Conservation (phyloP, 768 basidiomycete genomes). For the Thelephora aurantiotincta region DNA sequence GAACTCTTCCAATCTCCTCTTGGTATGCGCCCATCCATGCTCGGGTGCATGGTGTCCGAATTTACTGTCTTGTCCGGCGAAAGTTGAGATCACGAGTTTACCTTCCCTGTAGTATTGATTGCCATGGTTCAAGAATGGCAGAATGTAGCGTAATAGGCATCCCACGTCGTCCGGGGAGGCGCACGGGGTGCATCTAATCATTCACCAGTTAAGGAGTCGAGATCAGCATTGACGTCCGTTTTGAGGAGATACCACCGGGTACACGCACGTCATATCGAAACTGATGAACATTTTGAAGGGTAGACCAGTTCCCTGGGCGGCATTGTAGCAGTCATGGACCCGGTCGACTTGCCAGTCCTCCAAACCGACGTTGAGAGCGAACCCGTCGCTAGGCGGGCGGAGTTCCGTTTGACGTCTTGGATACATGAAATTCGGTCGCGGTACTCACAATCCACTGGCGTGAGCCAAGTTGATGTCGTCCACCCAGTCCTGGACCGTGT, state of each 20-base stretch:
- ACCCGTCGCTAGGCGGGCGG: slow-evolving; percentile 9
- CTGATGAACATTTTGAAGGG: slow-evolving; percentile 22
- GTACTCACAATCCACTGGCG: slow-evolving; percentile 12
- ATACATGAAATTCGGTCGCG: not conserved
- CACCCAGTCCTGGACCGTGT: slow-evolving; percentile 16
- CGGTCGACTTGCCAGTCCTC: slow-evolving; percentile 15
- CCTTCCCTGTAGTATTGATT: slow-evolving; percentile 18
- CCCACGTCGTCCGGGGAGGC: slow-evolving; percentile 6
- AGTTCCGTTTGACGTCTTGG: not conserved
- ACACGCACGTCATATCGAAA: slow-evolving; percentile 23
- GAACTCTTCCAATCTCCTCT: slow-evolving; percentile 14
- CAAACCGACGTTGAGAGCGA: slow-evolving; percentile 13
- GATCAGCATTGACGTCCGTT: not conserved
- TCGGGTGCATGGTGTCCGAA: slow-evolving; percentile 15
- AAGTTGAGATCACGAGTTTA: slow-evolving; percentile 21
- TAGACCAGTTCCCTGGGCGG: slow-evolving; percentile 28
- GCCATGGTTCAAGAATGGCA: slow-evolving; percentile 15
- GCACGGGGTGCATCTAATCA: slow-evolving; percentile 18
- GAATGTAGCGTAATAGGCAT: slow-evolving; percentile 15
- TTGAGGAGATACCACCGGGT: not conserved
- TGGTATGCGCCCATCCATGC: slow-evolving; percentile 16
- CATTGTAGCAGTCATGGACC: slow-evolving; percentile 24
- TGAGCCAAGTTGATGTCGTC: slow-evolving; percentile 18
- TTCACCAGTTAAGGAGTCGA: not conserved
- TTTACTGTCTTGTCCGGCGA: slow-evolving; percentile 21